Conservation (phyloP, 1,284 basidiomycete genomes). For the Cutaneotrichosporon dermatis region DNA sequence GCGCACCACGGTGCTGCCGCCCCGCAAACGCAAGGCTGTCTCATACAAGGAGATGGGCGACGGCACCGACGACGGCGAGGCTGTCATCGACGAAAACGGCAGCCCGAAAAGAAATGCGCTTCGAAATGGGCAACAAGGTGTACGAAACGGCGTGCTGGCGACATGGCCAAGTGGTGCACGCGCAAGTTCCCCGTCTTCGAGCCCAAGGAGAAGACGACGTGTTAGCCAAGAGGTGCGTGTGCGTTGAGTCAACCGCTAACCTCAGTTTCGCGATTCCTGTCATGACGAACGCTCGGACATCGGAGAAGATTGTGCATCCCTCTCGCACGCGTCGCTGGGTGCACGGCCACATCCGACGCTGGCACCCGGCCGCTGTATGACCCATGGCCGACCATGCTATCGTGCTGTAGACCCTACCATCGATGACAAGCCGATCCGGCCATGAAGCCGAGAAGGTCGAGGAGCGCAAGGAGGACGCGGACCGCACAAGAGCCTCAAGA, state of each 20-base stretch:
- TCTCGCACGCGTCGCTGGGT: slow-evolving; percentile 75
- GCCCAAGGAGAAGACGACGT: slow-evolving; percentile 71
- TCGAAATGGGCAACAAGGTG: slow-evolving; percentile 51
- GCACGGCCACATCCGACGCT: slow-evolving; percentile 77
- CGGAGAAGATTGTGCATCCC: slow-evolving; percentile 60
- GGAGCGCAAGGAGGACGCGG: slow-evolving; percentile 58
- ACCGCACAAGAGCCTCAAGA: slow-evolving; percentile 85
- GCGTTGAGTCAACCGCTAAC: background rate
- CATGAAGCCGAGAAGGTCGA: slow-evolving; percentile 60
- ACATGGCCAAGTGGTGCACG: slow-evolving; percentile 54
- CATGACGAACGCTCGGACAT: slow-evolving; percentile 74
- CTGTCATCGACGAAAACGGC: slow-evolving; percentile 22
- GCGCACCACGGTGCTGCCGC: slow-evolving; percentile 56
- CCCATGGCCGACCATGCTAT: slow-evolving; percentile 96
- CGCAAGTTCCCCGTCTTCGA: slow-evolving; percentile 77
- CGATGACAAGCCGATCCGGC: slow-evolving; percentile 79
- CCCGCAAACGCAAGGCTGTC: slow-evolving; percentile 74
- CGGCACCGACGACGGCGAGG: slow-evolving; percentile 57
- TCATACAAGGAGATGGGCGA: slow-evolving; percentile 65
- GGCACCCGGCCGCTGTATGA: slow-evolving; percentile 88
- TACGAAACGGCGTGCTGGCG: slow-evolving; percentile 50
- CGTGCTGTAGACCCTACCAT: slow-evolving; percentile 96
- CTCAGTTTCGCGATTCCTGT: slow-evolving; percentile 76
- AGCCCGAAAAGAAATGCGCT: slow-evolving; percentile 55
- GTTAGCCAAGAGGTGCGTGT: slow-evolving; percentile 50